Evolutionary conservation across 176 grass and related monocot genomes (phyloP), one percentile per base, ranked within the genome.

Genomic region (Saccharum spontaneum): DNA sequence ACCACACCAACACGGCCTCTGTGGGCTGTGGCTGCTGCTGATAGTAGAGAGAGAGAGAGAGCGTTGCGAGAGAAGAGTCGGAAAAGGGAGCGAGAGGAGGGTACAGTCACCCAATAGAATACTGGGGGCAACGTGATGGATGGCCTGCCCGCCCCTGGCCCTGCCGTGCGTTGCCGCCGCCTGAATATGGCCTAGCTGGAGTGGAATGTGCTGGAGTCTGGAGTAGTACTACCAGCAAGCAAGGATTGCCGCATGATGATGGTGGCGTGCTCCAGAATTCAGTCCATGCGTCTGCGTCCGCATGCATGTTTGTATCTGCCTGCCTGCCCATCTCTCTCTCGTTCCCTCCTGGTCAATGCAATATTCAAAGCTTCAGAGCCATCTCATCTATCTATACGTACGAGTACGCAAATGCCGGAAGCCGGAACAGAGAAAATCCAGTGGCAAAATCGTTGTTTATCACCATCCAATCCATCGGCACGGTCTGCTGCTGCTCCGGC

Each of bases 221-320:
- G 63, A 83, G 64, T 30, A 55, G 74, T 1, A 75, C 1, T 1
- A 75, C 1, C 46, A 50, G 48, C 48, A 50, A 50, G 88, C 81
- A 86, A 85, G 81, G 66, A 83, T 84, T 76, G 73, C 86, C 54
- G 37, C 30, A 66, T 90, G 78, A 64, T 87, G 69, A 65, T 87
- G 80, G 89, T 90, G 75, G 89, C 76, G 85, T 87, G 81, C 85
- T 76, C 85, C 81, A 79, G 62, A 87, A 87, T 76, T 79, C 69
- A 64, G 85, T 69, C 72, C 10, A 64, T 45, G 65, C 61, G 24
- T 28, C 61, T 45, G 65, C 61, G 24, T 28, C 61, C 14, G 61
- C 67, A 71, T 78, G 73, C 79, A 41, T 70, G 12, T 24, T 9
- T 41, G 18, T 24, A 45, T 26, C 33, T 15, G 9, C 14, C 34